These are phyloP conservation scores for Tylopilus intermedius DNA, from an alignment of 768 basidiomycete species.

Conservation along the genomic window DNA sequence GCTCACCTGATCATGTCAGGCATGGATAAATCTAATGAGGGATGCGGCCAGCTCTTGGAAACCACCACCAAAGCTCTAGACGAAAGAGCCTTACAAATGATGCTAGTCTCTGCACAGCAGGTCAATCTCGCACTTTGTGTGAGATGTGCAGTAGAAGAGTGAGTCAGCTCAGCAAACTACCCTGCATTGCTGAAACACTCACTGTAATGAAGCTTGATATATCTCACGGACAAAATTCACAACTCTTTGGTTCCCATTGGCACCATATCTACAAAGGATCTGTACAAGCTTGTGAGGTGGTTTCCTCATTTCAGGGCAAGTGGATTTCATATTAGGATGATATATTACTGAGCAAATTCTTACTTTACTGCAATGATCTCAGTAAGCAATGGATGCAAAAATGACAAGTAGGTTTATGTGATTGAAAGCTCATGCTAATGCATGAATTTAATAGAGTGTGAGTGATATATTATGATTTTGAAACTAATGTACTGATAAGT, in stretches of 20 bases:
- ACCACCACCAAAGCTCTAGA: neutral
- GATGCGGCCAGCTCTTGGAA: neutral
- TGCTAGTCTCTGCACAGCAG: slow-evolving; percentile 1
- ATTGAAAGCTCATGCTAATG: no score
- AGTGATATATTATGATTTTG: no score
- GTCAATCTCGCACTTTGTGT: slow-evolving; percentile 6
- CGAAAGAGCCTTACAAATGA: neutral
- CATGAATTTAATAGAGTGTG: no score
- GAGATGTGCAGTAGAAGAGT: slow-evolving; percentile 5
- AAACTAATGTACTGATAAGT: no score
- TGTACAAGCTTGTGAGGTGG: neutral
- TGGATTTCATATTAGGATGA: neutral
- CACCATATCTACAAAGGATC: no score
- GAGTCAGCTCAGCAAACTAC: neutral
- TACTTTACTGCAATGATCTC: neutral
- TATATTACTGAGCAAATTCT: neutral
- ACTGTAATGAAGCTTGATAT: neutral
- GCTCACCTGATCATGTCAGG: no score
- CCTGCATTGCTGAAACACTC: neutral
- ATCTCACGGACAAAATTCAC: neutral
- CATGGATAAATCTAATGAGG: neutral
- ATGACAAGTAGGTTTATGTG: no score
- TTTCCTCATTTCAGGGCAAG: slow-evolving; percentile 4
- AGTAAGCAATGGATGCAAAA: no score
- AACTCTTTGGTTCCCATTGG: neutral